A percentile compares a stretch with the other conserved stretches of the same genome.
phyloP scores from a whole-genome alignment of 106 monocot species.

The Platanthera zijinensis region DNA sequence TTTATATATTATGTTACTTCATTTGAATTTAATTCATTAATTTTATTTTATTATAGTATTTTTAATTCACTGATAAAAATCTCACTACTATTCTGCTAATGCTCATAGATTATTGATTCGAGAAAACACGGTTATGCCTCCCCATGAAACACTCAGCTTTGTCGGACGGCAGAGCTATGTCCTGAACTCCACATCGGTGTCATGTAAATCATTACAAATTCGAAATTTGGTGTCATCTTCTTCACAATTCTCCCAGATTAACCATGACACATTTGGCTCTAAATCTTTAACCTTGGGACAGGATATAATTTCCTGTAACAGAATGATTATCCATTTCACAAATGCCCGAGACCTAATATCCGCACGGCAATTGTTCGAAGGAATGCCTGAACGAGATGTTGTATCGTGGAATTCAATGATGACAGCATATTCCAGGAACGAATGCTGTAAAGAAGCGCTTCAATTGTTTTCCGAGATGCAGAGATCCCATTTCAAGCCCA shows the following conservation, averaged over 20 bases:
- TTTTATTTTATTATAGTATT: too few relatives aligned
- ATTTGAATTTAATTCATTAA: too few relatives aligned
- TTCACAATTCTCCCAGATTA: background rate
- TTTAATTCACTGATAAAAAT: too few relatives aligned
- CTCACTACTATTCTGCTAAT: too few relatives aligned
- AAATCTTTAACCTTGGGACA: background rate
- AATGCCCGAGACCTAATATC: constrained; percentile 8
- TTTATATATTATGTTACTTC: too few relatives aligned
- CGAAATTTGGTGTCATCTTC: background rate
- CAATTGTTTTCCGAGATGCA: constrained; percentile 27
- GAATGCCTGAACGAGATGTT: constrained; percentile 37
- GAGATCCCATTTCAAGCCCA: constrained; percentile 8
- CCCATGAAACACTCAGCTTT: background rate
- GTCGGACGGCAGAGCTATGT: background rate
- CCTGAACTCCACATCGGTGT: background rate
- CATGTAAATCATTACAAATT: background rate
- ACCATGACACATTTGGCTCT: background rate
- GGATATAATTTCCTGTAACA: constrained; percentile 13
- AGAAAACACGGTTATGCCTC: too few relatives aligned
- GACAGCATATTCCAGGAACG: constrained; percentile 21
- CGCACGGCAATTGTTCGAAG: constrained; percentile 38
- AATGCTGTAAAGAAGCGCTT: constrained; percentile 14
- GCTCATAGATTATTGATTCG: too few relatives aligned
- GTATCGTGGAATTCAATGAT: constrained; percentile 66
- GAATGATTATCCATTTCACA: constrained; percentile 10